Evolutionary conservation across 495 filamentous ascomycete genomes (phyloP).

Genomic region (Letharia columbiana): DNA sequence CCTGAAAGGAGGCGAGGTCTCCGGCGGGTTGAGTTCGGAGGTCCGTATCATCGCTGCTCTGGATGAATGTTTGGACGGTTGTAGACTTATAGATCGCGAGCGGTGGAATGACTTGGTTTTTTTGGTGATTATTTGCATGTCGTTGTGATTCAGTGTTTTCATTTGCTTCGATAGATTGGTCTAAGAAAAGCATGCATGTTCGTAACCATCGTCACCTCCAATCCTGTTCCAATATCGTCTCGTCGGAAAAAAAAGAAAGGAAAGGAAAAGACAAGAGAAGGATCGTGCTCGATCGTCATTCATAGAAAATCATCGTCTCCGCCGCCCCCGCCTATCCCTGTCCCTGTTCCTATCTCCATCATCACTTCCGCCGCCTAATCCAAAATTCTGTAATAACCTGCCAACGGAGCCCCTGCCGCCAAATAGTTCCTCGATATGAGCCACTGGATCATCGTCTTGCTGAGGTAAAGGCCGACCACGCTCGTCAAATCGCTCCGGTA

Average conservation of each 20-base stretch:
- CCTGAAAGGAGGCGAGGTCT: no score
- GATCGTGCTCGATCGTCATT: not conserved
- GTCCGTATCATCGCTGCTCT: no score
- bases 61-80: no score
- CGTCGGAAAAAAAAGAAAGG: not conserved
- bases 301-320: conserved; percentile 1
- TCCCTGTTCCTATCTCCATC: conserved; percentile 14
- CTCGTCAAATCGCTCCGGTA: conserved; percentile 60
- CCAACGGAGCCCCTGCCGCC: conserved; percentile 24
- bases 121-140: not conserved
- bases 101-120: no score
- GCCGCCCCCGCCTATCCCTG: conserved; percentile 13
- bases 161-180: conserved; percentile 3
- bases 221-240: not conserved
- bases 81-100: no score
- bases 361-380: conserved; percentile 18
- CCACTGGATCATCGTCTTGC: conserved; percentile 32
- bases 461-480: conserved; percentile 45
- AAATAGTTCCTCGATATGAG: conserved; percentile 35
- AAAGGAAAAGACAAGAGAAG: not conserved
- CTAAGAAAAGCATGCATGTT: conserved; percentile 9
- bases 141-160: not conserved
- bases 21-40: no score
- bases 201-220: conserved; percentile 5
- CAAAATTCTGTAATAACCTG: conserved; percentile 23